These are phyloP conservation scores for Solanum bulbocastanum DNA, from an alignment of 257 asterid genomes.

Conservation along the genomic window DNA sequence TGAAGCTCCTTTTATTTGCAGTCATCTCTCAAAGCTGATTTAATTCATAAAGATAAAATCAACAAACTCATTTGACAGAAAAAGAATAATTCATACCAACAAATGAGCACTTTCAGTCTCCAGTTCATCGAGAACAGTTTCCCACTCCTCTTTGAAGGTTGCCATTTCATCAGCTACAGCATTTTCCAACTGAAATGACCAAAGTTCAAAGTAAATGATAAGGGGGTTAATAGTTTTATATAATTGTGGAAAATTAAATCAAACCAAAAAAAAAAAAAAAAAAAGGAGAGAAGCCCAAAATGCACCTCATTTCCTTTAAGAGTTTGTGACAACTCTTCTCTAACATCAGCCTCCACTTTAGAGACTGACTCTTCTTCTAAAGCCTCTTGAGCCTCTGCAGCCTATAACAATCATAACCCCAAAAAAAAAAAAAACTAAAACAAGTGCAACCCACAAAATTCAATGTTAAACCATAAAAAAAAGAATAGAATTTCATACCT, in stretches of 20 bases:
- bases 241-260: not conserved
- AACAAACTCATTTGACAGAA: not conserved
- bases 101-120: conserved; percentile 86
- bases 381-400: conserved; percentile 94
- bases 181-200: conserved; percentile 51
- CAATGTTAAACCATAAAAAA: not conserved
- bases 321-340: conserved; percentile 67
- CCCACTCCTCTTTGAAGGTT: conserved; percentile 80
- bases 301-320: conserved; percentile 55
- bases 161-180: conserved; percentile 76
- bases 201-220: not conserved
- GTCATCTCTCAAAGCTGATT: not conserved
- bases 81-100: conserved; percentile 34
- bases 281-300: not conserved
- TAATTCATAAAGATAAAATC: not conserved
- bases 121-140: conserved; percentile 69
- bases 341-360: conserved; percentile 77
- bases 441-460: not conserved
- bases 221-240: not conserved
- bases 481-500: conserved; percentile 22
- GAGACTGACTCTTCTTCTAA: conserved; percentile 81
- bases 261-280: not conserved
- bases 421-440: not conserved
- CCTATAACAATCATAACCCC: conserved; percentile 28
- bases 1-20: not conserved